phyloP scores from a whole-genome alignment of 1,139 yeast species.

The Trichomonascaceae sp. region DNA sequence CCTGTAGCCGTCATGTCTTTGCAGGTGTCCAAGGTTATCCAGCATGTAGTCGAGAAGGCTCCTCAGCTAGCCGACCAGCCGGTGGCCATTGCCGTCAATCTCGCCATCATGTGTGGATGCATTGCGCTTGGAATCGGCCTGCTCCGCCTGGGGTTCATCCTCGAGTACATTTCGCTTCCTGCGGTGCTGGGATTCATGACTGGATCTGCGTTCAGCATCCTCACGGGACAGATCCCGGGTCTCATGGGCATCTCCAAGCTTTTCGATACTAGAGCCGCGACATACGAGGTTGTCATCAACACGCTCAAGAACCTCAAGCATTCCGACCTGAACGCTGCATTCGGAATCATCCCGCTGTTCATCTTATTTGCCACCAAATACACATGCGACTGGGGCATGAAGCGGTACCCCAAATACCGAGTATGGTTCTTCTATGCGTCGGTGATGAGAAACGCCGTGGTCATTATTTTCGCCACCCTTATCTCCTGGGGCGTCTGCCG shows the following conservation, averaged over 20 bases:
- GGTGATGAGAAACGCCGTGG: slow-evolving; percentile 70
- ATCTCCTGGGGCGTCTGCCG: slow-evolving; percentile 52
- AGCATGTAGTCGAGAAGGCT: slow-evolving; percentile 43
- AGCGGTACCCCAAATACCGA: slow-evolving; percentile 50
- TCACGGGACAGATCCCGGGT: slow-evolving; percentile 76
- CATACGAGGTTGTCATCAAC: slow-evolving; percentile 58
- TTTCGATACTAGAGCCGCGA: slow-evolving; percentile 61
- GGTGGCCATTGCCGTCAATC: slow-evolving; percentile 52
- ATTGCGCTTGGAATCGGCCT: slow-evolving; percentile 74
- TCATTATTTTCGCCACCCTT: slow-evolving; percentile 65
- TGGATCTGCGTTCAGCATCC: slow-evolving; percentile 79
- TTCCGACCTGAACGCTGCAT: slow-evolving; percentile 71
- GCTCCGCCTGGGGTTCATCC: slow-evolving; percentile 71
- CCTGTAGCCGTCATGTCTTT: slow-evolving; percentile 96
- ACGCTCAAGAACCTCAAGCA: slow-evolving; percentile 58
- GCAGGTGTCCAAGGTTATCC: slow-evolving; percentile 69
- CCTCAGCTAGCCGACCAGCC: slow-evolving; percentile 31
- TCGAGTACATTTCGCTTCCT: slow-evolving; percentile 81
- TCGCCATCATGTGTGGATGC: slow-evolving; percentile 74
- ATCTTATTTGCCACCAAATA: slow-evolving; percentile 58
- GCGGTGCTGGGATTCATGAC: slow-evolving; percentile 94
- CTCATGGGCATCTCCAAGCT: slow-evolving; percentile 56
- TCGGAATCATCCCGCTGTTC: slow-evolving; percentile 65
- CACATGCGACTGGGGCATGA: slow-evolving; percentile 41
- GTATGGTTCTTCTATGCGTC: slow-evolving; percentile 51